Percentiles rank a stretch among this genome's conserved stretches.
phyloP scores from a whole-genome alignment of 2,329 filamentous ascomycete species.

The Paecilomyces fulvus region DNA sequence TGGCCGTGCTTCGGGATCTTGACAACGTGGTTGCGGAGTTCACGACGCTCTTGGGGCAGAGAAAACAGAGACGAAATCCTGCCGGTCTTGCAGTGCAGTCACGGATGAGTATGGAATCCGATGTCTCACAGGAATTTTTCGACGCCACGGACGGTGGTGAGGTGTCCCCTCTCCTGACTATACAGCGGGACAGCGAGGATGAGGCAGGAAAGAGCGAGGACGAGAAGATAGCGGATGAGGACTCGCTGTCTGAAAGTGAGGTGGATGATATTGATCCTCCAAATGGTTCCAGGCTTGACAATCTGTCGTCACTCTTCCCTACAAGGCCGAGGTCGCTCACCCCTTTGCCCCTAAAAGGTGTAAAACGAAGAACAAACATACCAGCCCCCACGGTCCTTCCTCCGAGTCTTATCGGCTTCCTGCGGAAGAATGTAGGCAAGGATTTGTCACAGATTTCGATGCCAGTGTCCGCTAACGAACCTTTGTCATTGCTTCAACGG shows the following conservation, averaged over 20 bases:
- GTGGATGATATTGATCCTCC: slow-evolving; percentile 39
- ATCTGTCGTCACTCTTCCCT: slow-evolving; percentile 56
- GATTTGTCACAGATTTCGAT: slow-evolving; percentile 94
- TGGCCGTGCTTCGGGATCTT: slow-evolving; percentile 73
- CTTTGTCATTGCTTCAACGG: slow-evolving; percentile 77
- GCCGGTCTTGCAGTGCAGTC: slow-evolving; percentile 46
- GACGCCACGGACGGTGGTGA: slow-evolving; percentile 67
- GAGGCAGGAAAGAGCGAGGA: slow-evolving; percentile 55
- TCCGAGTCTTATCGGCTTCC: slow-evolving; percentile 84
- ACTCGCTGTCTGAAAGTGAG: slow-evolving; percentile 58
- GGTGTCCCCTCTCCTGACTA: slow-evolving; percentile 62
- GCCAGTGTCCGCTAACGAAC: slow-evolving; percentile 95
- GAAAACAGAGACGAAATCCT: slow-evolving; percentile 63
- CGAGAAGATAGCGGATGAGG: slow-evolving; percentile 41
- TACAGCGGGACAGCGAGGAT: slow-evolving; percentile 63
- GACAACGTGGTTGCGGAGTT: slow-evolving; percentile 80
- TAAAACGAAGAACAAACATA: slow-evolving; percentile 63
- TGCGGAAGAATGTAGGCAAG: slow-evolving; percentile 96
- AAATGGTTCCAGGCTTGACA: slow-evolving; percentile 20
- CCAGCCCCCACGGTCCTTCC: slow-evolving; percentile 67
- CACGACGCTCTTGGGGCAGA: slow-evolving; percentile 64
- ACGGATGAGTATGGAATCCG: slow-evolving; percentile 69
- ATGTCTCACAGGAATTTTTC: slow-evolving; percentile 83
- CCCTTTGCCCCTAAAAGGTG: slow-evolving; percentile 63
- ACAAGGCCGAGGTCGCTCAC: slow-evolving; percentile 63